Evolutionary conservation across 305 asterid genomes (phyloP), one percentile per base, ranked within the genome.

Genomic region (Fraxinus paxiana): DNA sequence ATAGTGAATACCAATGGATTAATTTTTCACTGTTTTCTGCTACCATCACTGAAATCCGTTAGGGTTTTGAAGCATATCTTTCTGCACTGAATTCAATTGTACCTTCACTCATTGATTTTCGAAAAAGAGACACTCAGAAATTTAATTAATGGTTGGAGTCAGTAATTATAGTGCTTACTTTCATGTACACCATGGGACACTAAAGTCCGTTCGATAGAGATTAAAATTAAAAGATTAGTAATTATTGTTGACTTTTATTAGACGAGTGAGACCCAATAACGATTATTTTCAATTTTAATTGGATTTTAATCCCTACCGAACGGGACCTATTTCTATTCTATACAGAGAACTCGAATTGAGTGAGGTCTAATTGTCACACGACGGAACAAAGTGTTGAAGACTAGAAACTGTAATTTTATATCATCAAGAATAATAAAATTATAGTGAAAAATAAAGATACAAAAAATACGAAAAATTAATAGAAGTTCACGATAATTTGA

Each of bases 111-210:
- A 81, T 83, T 81, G 90, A 71, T 81, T 87, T 78, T 85, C 87
- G 89, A 82, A 88, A 88, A 83, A 87, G 86, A 54, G 78, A 61
- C 85, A 35, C 22, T 5, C 28, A 37, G 24, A 76, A 12, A 51
- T 9, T 75, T 24, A 71, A 71, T 12, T 77, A 10, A 65, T 1
- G 1, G 71, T 77, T 22, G 83, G 81, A 75, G 87, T 81, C 85
- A 80, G 86, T 83, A 78, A 70, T 54, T 76, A 81, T 87, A 82
- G 88, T 87, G 91, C 92, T 90, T 84, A 77, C 94, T 87, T 89
- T 85, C 90, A 87, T 90, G 92, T 94, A 87, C 86, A 83, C 88
- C 95, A 90, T 87, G 92, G 90, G 95, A 87, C 84, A 82, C 0
- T 4, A 31, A 31, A 0, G 34, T 31, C 30, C 30, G 5, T 31